Conservation (phyloP, 164 flowering plant genomes). For the Magnolia kwangsiensis region DNA sequence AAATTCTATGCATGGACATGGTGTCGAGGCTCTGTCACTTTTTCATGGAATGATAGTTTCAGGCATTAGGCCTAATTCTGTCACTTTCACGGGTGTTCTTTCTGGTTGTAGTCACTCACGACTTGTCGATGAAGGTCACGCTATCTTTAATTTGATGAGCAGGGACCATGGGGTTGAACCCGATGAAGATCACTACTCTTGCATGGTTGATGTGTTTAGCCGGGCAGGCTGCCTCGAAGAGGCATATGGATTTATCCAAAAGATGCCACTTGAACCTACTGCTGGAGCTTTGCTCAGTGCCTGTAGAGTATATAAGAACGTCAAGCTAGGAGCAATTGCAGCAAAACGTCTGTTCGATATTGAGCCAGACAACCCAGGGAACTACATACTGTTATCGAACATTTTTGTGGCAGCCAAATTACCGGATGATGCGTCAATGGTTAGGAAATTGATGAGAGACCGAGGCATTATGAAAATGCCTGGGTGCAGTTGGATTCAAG, state of each 20-base stretch:
- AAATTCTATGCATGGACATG: slow-evolving; percentile 61
- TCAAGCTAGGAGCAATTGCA: slow-evolving; percentile 45
- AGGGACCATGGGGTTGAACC: slow-evolving; percentile 38
- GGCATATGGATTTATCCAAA: slow-evolving; percentile 46
- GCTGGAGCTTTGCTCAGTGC: slow-evolving; percentile 61
- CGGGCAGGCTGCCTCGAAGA: slow-evolving; percentile 52
- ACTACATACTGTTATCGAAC: slow-evolving; percentile 47
- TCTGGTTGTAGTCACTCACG: slow-evolving; percentile 59
- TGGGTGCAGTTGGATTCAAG: slow-evolving; percentile 60
- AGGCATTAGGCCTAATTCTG: slow-evolving; percentile 49
- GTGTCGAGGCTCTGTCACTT: slow-evolving; percentile 38
- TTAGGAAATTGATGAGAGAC: slow-evolving; percentile 53
- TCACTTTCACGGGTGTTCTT: slow-evolving; percentile 51
- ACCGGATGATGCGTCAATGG: slow-evolving; percentile 50
- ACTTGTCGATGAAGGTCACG: slow-evolving; percentile 44
- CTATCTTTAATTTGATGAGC: slow-evolving; percentile 42
- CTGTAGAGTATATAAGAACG: slow-evolving; percentile 55
- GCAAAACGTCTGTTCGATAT: slow-evolving; percentile 47
- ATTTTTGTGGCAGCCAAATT: slow-evolving; percentile 38
- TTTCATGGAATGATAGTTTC: slow-evolving; percentile 43
- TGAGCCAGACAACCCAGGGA: slow-evolving; percentile 65
- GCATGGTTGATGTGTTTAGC: slow-evolving; percentile 57
- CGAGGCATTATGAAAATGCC: slow-evolving; percentile 42
- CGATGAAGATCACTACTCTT: slow-evolving; percentile 49
- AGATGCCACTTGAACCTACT: slow-evolving; percentile 52